Conservation (phyloP, 2,329 filamentous ascomycete species). For the Pestalotiopsis sp. region DNA sequence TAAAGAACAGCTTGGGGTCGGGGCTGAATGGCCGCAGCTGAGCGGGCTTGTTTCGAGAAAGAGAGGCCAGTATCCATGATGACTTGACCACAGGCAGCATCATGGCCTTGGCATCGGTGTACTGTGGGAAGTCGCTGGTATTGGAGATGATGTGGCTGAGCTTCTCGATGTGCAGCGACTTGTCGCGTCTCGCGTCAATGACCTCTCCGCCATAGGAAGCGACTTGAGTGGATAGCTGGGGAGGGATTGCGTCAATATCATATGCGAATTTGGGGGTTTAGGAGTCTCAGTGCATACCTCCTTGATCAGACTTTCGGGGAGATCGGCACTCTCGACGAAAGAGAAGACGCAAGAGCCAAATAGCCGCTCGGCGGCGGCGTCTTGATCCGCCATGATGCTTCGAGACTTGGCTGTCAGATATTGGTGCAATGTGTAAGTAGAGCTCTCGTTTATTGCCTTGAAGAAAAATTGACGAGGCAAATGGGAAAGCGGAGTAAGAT, state of each 20-base stretch:
- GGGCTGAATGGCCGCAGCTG: slow-evolving; percentile 86
- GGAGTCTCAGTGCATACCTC: slow-evolving; percentile 23
- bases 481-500: no score
- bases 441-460: background rate
- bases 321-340: slow-evolving; percentile 28
- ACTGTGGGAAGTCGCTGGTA: slow-evolving; percentile 91
- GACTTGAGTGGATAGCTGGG: slow-evolving; percentile 45
- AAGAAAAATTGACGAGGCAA: background rate
- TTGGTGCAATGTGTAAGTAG: background rate
- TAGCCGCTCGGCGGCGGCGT: slow-evolving; percentile 19
- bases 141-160: slow-evolving; percentile 65
- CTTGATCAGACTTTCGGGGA: slow-evolving; percentile 23
- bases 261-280: background rate
- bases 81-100: slow-evolving; percentile 86
- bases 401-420: background rate
- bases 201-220: slow-evolving; percentile 53
- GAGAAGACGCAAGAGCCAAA: slow-evolving; percentile 30
- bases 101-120: slow-evolving; percentile 70
- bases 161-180: slow-evolving; percentile 48
- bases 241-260: background rate
- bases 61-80: slow-evolving; percentile 75
- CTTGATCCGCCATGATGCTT: slow-evolving; percentile 28
- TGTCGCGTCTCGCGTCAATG: slow-evolving; percentile 49
- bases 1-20: slow-evolving; percentile 88
- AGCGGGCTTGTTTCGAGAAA: slow-evolving; percentile 70